phyloP scores from a whole-genome alignment of 1,284 basidiomycete genomes.

The Cutaneotrichosporon arboriforme region DNA sequence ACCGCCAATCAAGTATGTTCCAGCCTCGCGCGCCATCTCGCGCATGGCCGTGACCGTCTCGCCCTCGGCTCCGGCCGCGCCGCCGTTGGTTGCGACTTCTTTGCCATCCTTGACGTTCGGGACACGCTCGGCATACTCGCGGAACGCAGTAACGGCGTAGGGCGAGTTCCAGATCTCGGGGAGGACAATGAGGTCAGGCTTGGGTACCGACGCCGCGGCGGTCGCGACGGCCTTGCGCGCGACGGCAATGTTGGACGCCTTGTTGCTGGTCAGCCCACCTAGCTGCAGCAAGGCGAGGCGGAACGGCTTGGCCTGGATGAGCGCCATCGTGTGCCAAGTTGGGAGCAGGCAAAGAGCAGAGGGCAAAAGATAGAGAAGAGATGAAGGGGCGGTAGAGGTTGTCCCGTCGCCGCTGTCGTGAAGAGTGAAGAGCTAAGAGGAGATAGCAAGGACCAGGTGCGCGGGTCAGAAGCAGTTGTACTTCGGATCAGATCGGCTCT shows the following conservation, averaged over 20 bases:
- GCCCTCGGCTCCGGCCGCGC: slow-evolving; percentile 51
- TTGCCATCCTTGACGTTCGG: slow-evolving; percentile 42
- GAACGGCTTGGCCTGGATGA: slow-evolving; percentile 58
- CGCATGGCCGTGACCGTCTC: slow-evolving; percentile 78
- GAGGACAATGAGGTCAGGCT: slow-evolving; percentile 75
- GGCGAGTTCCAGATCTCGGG: slow-evolving; percentile 99
- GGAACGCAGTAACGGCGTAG: slow-evolving; percentile 81
- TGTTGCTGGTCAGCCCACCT: slow-evolving; percentile 62
- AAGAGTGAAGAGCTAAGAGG: not conserved
- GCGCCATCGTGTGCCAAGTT: slow-evolving; percentile 32
- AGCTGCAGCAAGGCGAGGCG: slow-evolving; percentile 81
- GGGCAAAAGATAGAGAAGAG: not conserved
- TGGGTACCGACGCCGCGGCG: slow-evolving; percentile 55
- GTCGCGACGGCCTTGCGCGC: slow-evolving; percentile 70
- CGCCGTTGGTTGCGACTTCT: slow-evolving; percentile 2
- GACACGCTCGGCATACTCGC: slow-evolving; percentile 76
- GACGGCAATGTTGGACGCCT: slow-evolving; percentile 68
- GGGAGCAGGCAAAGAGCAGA: not conserved
- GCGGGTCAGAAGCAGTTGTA: too few relatives aligned
- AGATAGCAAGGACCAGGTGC: too few relatives aligned
- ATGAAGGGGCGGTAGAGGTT: not conserved
- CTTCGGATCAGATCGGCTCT: too few relatives aligned
- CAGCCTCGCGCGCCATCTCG: slow-evolving; percentile 69
- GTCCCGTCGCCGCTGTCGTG: not conserved
- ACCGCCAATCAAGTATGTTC: slow-evolving; percentile 89